Base-by-base conservation (phyloP, 805 yeast species). In the Kuraishia capsulata region DNA sequence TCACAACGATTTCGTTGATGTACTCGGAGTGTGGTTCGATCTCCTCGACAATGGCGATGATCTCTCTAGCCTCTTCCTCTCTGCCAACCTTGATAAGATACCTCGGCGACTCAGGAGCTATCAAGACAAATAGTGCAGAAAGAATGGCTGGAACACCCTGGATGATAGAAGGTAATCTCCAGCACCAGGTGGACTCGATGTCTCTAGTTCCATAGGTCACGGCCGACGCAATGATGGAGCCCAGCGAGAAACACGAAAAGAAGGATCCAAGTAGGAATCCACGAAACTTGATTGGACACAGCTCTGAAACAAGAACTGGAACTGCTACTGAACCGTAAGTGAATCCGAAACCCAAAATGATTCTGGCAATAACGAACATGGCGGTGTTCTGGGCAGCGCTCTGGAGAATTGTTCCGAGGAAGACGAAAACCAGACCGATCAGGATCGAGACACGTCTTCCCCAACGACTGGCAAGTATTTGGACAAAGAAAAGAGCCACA, bases 1-100 rank as follows among this genome's bases (percentile, higher is more conserved):
- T 50, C 36, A 45, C 44, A 20, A 39, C 42, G 38, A 54, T 54
- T 38, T 54, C 56, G 16, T 46, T 45, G 13, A 45, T 31, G 33
- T 50, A 51, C 17, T 49, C 35, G 4, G 39, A 33, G 8, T 48
- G 41, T 29, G 26, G 30, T 18, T 35, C 48, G 5, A 41, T 40
- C 10, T 51, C 54, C 35, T 46, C 39, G 18, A 48, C 50, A 33
- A 49, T 53, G 37, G 46, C 51, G 24, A 43, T 45, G 3, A 61
- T 57, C 21, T 56, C 61, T n/a, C 65, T 50, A 1, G 78, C 78
- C 43, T 62, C 70, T 20, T 52, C 71, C 46, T 75, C 75, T 38
- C 67, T 56, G 3, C 79, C 79, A 38, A 66, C 61, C 3, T 46
- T 39, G 29, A 48, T 36, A 32, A 48, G 20, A 24, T 35, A 46